phyloP scores from a whole-genome alignment of 768 basidiomycete genomes.

The Boletus vinaceobasis region DNA sequence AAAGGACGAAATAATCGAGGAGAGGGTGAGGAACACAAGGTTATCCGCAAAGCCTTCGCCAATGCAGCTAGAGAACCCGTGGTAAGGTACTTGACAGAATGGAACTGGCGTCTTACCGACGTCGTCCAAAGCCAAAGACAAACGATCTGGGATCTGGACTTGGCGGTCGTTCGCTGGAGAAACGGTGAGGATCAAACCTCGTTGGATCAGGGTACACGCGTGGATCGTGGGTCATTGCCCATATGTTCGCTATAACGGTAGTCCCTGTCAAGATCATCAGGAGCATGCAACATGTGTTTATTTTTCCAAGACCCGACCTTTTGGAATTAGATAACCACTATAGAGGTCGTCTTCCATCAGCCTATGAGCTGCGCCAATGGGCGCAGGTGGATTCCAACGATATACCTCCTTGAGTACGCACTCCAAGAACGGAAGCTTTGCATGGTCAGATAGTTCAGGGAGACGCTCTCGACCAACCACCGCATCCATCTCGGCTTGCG shows the following conservation, averaged over 20 bases:
- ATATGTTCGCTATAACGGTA: constrained; percentile 1
- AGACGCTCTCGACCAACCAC: not conserved
- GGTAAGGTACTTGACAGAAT: not conserved
- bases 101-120: not conserved
- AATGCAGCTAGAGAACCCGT: not conserved
- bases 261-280: not conserved
- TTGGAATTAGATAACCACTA: not conserved
- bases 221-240: constrained; percentile 4
- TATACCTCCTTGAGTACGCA: constrained; percentile 25
- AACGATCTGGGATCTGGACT: not conserved
- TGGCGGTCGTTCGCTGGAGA: not conserved
- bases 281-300: not conserved
- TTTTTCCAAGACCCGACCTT: not conserved
- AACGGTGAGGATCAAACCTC: not conserved
- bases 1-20: not conserved
- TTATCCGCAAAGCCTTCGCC: constrained; percentile 1
- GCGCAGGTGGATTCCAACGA: constrained; percentile 12
- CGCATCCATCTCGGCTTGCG: not conserved
- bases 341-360: constrained; percentile 10
- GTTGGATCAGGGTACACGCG: not conserved
- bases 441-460: constrained; percentile 25
- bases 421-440: constrained; percentile 42
- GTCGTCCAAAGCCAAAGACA: constrained; percentile 3
- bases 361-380: constrained; percentile 9
- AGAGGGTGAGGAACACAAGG: not conserved